Percentiles rank a stretch among this genome's conserved stretches.
Conservation (phyloP, 1,139 yeast species). For the Suhomyces chickasaworum region DNA sequence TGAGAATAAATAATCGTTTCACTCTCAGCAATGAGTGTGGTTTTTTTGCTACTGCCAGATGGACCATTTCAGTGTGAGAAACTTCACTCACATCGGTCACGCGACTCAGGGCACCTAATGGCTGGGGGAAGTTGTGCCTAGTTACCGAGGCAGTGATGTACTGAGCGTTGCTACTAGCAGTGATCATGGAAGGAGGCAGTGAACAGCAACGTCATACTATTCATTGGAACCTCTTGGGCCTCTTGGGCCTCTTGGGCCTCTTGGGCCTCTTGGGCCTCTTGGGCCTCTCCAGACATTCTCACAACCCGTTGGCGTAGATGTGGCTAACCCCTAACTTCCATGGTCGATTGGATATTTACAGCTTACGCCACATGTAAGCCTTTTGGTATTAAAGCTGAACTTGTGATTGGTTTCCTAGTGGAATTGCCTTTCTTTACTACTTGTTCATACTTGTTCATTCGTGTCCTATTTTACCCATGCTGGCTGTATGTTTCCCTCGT, state of each 20-base stretch:
- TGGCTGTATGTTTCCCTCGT: too few species aligned
- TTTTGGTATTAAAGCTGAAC: too few species aligned
- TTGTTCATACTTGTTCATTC: too few species aligned
- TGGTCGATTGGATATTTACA: too few species aligned
- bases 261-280: too few species aligned
- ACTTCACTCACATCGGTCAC: slow-evolving; percentile 10
- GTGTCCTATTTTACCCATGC: too few species aligned
- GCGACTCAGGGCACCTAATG: slow-evolving; percentile 5
- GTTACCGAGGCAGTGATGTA: not conserved
- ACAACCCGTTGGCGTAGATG: too few species aligned
- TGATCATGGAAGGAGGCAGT: not conserved
- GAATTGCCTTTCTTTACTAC: too few species aligned
- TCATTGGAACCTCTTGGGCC: not conserved
- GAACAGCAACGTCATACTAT: not conserved
- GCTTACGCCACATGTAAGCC: too few species aligned
- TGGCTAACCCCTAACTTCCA: too few species aligned
- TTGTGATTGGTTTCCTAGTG: too few species aligned
- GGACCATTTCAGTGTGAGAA: slow-evolving; percentile 1
- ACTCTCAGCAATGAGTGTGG: slow-evolving; percentile 3
- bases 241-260: not conserved
- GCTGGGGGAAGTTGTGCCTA: slow-evolving; percentile 1
- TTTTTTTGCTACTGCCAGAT: slow-evolving; percentile 7
- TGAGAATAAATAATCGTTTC: not conserved
- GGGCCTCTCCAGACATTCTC: too few species aligned
- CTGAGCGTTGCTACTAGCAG: not conserved